phyloP scores from a whole-genome alignment of 805 yeast genomes.

The Metschnikowia gelsemii region DNA sequence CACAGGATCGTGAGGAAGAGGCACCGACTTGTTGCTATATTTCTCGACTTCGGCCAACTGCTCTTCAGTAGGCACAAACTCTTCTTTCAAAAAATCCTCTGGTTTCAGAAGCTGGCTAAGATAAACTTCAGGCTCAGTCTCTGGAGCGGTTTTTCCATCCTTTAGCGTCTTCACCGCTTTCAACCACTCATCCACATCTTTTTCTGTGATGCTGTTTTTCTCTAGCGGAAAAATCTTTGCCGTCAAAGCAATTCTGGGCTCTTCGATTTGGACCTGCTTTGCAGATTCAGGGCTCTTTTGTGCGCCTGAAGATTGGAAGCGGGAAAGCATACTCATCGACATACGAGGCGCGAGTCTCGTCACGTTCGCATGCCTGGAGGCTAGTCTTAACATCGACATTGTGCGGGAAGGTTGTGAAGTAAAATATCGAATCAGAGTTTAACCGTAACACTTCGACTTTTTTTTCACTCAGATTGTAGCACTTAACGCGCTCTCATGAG shows the following conservation, averaged over 20 bases:
- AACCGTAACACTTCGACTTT: not conserved
- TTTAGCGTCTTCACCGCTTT: slow-evolving; percentile 42
- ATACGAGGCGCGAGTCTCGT: slow-evolving; percentile 8
- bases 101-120: slow-evolving; percentile 40
- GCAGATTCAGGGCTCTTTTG: slow-evolving; percentile 2
- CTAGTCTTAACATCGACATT: slow-evolving; percentile 18
- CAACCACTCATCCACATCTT: slow-evolving; percentile 49
- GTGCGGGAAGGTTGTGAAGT: not conserved
- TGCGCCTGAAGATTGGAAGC: slow-evolving; percentile 9
- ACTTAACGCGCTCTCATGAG: not conserved
- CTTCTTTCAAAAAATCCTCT: slow-evolving; percentile 31
- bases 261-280: slow-evolving; percentile 5
- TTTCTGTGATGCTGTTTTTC: slow-evolving; percentile 37
- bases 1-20: slow-evolving; percentile 64
- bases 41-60: slow-evolving; percentile 59
- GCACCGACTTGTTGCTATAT: slow-evolving; percentile 53
- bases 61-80: slow-evolving; percentile 59
- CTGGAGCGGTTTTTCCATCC: slow-evolving; percentile 32
- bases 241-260: slow-evolving; percentile 22
- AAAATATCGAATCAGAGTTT: too few species aligned
- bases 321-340: slow-evolving; percentile 3
- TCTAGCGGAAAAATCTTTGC: slow-evolving; percentile 41
- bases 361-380: slow-evolving; percentile 8
- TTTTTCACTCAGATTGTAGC: not conserved
- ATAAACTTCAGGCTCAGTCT: slow-evolving; percentile 37